Conservation (phyloP, 164 flowering plant genomes). For the Saururus chinensis region DNA sequence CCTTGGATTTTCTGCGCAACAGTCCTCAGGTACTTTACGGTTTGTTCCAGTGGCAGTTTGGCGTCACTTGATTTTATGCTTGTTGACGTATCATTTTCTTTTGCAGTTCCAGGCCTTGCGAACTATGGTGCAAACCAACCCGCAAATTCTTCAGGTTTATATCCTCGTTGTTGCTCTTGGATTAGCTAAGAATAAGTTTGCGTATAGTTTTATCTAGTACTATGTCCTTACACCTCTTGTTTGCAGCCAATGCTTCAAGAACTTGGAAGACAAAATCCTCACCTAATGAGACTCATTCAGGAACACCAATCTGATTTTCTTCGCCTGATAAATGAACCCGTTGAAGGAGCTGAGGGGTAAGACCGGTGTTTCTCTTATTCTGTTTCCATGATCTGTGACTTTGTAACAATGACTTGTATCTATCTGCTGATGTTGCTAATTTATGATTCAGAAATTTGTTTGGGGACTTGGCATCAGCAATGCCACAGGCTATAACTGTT, state of each 20-base stretch:
- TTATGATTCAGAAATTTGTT: conserved; percentile 27
- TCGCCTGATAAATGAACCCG: conserved; percentile 71
- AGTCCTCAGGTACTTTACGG: conserved; percentile 62
- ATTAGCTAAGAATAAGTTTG: no score
- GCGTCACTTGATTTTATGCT: not conserved
- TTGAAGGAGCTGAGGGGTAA: conserved; percentile 51
- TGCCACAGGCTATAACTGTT: conserved; percentile 75
- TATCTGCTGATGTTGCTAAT: not conserved
- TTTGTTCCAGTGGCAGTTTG: not conserved
- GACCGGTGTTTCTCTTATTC: no score
- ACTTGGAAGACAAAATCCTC: conserved; percentile 72
- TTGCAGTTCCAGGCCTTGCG: conserved; percentile 61
- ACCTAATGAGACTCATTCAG: conserved; percentile 62
- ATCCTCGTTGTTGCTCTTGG: not conserved
- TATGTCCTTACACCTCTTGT: not conserved
- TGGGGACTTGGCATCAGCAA: conserved; percentile 45
- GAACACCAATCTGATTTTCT: conserved; percentile 77
- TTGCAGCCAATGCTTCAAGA: conserved; percentile 82
- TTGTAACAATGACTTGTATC: not conserved
- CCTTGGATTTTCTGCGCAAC: conserved; percentile 76
- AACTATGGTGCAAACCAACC: conserved; percentile 66
- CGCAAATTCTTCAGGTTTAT: conserved; percentile 62
- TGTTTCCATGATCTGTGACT: not conserved
- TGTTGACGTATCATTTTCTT: not conserved
- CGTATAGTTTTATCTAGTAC: not conserved